Evolutionary conservation across 352 stramenopile species (phyloP).

Genomic region (Plasmopara viticola): DNA sequence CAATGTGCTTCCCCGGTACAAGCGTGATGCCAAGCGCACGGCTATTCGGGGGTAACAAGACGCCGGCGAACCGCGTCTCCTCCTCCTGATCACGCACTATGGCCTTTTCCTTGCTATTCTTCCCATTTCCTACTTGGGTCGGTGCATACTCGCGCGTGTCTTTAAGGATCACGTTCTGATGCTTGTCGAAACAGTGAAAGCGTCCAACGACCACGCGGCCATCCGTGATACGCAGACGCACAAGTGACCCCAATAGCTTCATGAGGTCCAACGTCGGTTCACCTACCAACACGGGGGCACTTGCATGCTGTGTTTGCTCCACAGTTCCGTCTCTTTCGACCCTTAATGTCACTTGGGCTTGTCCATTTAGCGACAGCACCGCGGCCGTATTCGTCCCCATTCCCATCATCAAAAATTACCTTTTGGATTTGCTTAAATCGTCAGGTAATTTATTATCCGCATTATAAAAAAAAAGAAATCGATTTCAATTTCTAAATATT

Average conservation of each 20-base stretch:
- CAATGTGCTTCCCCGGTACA: constrained; percentile 69
- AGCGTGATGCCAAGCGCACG: constrained; percentile 67
- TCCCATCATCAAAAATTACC: too few species aligned
- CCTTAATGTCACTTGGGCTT: constrained; percentile 39
- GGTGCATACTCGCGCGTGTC: constrained; percentile 59
- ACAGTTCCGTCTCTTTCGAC: constrained; percentile 3
- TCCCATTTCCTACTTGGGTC: constrained; percentile 14
- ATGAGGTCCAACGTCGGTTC: constrained; percentile 50
- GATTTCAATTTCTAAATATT: too few species aligned
- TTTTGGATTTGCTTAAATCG: too few species aligned
- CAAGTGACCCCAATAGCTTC: constrained; percentile 42
- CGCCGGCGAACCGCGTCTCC: constrained; percentile 24
- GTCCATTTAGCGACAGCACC: constrained; percentile 58
- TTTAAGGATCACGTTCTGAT: constrained; percentile 76
- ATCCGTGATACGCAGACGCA: constrained; percentile 68
- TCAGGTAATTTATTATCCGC: too few species aligned
- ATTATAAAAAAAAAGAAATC: too few species aligned
- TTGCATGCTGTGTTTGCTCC: constrained; percentile 17
- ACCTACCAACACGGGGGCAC: constrained; percentile 22
- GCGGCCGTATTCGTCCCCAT: constrained; percentile 23
- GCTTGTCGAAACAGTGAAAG: constrained; percentile 80
- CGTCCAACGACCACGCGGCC: constrained; percentile 55
- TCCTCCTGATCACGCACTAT: constrained; percentile 33
- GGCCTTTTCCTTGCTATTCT: constrained; percentile 28
- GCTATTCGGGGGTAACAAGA: constrained; percentile 25